phyloP scores from a whole-genome alignment of 129 eudicot species.

The Lonicera japonica region DNA sequence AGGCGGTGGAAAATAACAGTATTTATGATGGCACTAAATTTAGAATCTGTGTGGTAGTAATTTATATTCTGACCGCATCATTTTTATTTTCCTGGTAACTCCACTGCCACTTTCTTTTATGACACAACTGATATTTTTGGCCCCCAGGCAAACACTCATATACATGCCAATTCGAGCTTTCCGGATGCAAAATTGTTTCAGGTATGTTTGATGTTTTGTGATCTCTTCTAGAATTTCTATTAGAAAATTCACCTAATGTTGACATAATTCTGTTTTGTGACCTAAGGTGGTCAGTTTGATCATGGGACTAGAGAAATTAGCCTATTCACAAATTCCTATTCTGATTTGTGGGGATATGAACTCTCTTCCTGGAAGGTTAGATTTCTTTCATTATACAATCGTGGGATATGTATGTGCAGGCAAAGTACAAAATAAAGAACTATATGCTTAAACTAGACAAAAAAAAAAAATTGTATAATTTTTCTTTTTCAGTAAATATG shows the following conservation, averaged over 20 bases:
- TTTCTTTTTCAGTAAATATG: no score
- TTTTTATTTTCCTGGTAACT: neutral
- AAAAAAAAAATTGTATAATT: no score
- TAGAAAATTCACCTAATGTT: neutral
- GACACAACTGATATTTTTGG: neutral
- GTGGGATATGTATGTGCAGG: neutral
- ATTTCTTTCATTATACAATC: neutral
- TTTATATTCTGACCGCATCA: neutral
- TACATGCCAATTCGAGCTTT: slow-evolving; percentile 13
- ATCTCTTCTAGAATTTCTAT: neutral
- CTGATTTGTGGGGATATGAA: slow-evolving; percentile 20
- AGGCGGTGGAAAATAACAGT: slow-evolving; percentile 4
- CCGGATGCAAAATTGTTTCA: slow-evolving; percentile 16
- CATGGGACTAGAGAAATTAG: slow-evolving; percentile 13
- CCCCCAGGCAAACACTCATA: slow-evolving; percentile 19
- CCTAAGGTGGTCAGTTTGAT: slow-evolving; percentile 16
- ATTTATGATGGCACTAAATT: slow-evolving; percentile 1
- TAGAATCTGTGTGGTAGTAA: slow-evolving; percentile 11
- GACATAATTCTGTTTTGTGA: neutral
- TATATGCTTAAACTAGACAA: no score
- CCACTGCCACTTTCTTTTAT: no score
- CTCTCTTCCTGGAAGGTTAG: slow-evolving; percentile 8
- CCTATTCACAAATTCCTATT: slow-evolving; percentile 9
- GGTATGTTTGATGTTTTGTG: neutral
- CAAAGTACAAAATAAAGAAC: neutral